Evolutionary conservation across 73 alveolate genomes (phyloP).

Genomic region (Paramecium primaurelia): DNA sequence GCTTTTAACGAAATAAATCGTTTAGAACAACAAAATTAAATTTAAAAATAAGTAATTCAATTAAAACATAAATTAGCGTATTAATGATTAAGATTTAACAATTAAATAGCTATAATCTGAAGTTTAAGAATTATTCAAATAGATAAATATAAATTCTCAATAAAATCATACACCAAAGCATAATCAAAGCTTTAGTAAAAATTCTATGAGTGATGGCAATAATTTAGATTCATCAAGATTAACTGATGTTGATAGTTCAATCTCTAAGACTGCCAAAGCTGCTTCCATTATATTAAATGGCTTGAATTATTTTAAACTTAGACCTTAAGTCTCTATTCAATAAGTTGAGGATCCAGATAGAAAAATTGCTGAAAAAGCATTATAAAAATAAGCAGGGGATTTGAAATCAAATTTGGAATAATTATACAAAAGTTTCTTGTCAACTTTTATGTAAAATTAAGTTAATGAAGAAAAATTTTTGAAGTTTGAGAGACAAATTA

Average conservation of each 20-base stretch:
- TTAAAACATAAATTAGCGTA: not conserved
- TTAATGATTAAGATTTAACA: not conserved
- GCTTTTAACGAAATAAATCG: constrained; percentile 6
- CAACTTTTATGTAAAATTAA: not conserved
- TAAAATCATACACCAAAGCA: not conserved
- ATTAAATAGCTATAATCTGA: not conserved
- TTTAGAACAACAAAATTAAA: not conserved
- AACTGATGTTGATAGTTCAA: not conserved
- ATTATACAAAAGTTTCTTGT: not conserved
- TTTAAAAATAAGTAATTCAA: not conserved
- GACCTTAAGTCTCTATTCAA: not conserved
- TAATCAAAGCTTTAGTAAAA: not conserved
- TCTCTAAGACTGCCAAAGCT: not conserved
- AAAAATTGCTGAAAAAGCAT: constrained; percentile 13
- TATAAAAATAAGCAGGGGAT: not conserved
- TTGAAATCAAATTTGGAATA: not conserved
- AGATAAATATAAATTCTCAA: not conserved
- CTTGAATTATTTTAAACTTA: not conserved
- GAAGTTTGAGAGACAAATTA: not conserved
- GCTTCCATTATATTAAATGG: not conserved
- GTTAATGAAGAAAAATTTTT: not conserved
- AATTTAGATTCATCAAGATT: not conserved
- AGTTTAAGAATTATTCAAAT: not conserved
- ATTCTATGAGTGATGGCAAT: not conserved
- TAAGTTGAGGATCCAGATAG: not conserved